Evolutionary conservation across 2,329 filamentous ascomycete species (phyloP), one percentile per base, ranked within the genome.

Genomic region (Fulvia fulva): DNA sequence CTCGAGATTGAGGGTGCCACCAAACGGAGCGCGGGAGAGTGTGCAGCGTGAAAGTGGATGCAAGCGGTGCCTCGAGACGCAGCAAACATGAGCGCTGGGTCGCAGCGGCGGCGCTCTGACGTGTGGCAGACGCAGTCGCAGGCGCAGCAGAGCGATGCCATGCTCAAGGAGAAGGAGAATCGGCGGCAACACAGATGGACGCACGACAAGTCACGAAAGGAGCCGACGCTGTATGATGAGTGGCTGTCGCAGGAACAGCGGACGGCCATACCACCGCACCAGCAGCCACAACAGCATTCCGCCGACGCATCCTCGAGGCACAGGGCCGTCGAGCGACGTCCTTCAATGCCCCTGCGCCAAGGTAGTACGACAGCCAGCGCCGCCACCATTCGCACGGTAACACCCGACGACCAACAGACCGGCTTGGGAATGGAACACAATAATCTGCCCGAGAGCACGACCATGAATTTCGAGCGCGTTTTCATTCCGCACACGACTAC

Each of bases 361-460:
- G 55, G 64, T 62, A 61, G 55, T 52, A 68, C 62, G 25, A 62
- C 61, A 64, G 62, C 58, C 37, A 61, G 57, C 59, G 57, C 53
- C 43, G 59, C 58, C 63, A 83, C 81, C 47, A 83, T 87, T 67
- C 84, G 87, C 62, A 77, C 86, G 57, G 85, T 89, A 63, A 89
- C 87, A 61, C 86, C 87, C 64, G 87, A 90, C 45, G 53, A 65
- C 43, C 46, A 59, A 44, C 57, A 59, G 53, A 56, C 55, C 30
- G 44, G 57, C 51, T 57, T 59, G 51, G 59, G 53, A 26, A 43
- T 51, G 44, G 53, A 62, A 43, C 55, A 60, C 64, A 56, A 55
- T 30, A 57, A 57, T 51, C 52, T 60, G 51, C 58, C 63, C 11
- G 65, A 67, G 41, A 67, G 64, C 57, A 66, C 64, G 53, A 68